Conservation (phyloP, 805 yeast genomes). For the Ogataea parapolymorpha region DNA sequence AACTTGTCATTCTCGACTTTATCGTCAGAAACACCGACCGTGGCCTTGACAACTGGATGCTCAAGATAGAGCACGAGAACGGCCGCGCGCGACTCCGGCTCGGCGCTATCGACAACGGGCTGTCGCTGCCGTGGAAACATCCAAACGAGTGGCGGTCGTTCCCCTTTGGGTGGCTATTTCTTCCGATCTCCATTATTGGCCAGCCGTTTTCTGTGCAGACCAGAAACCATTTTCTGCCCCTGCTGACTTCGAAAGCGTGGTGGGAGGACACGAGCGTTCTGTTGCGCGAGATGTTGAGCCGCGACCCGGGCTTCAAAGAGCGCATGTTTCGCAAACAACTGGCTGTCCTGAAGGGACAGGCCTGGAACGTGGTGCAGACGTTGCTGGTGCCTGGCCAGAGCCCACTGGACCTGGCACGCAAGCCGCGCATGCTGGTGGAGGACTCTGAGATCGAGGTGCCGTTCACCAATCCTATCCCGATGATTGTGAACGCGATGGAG, state of each 20-base stretch:
- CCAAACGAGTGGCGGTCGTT: conserved; percentile 81
- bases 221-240: conserved; percentile 52
- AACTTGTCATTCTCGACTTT: conserved; percentile 66
- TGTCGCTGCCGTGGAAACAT: conserved; percentile 77
- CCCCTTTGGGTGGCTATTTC: conserved; percentile 74
- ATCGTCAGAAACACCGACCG: conserved; percentile 74
- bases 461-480: conserved; percentile 34
- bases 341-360: conserved; percentile 74
- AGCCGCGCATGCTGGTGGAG: conserved; percentile 53
- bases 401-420: conserved; percentile 61
- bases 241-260: conserved; percentile 61
- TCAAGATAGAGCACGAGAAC: conserved; percentile 42
- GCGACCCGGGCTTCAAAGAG: conserved; percentile 60
- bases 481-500: conserved; percentile 42
- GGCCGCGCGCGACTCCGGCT: conserved; percentile 42
- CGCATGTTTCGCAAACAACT: conserved; percentile 67
- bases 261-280: conserved; percentile 59
- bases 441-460: conserved; percentile 65
- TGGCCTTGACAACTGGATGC: conserved; percentile 78
- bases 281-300: conserved; percentile 46
- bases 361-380: conserved; percentile 69
- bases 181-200: conserved; percentile 61
- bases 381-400: conserved; percentile 56
- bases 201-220: conserved; percentile 61
- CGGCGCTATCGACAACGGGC: conserved; percentile 75